Evolutionary conservation across 2,329 filamentous ascomycete genomes (phyloP), one percentile per base, ranked within the genome.

Genomic region (Aureobasidium sp.): DNA sequence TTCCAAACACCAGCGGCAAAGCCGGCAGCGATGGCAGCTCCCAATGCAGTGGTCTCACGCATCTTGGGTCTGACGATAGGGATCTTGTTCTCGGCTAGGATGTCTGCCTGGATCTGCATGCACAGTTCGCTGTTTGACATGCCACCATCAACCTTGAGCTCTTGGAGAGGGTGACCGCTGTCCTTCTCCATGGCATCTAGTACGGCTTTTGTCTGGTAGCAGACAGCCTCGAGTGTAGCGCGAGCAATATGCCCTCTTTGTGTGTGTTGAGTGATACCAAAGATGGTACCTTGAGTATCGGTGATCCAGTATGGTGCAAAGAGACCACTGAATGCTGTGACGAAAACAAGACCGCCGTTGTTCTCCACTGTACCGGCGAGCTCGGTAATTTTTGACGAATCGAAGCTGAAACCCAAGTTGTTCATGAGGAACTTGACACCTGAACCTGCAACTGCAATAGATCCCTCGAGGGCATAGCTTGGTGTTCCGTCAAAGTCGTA

Each of bases 241-340:
- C 91, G 87, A 48, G 90, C 91, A 68, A 96, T 90, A 73, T 96
- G 91, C 16, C 90, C 90, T 68, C 86, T 86, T 70, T 91, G 82
- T 0, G 91, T 96, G 76, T 91, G 88, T 68, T 92, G 68, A 34
- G 71, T 72, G 61, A 71, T 70, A 36, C 70, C 68, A 63, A 74
- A 92, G 61, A 94, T 85, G 5, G 91, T 96, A 63, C 91, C 91
- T 73, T 91, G 88, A 25, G 91, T 91, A 75, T 95, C 90, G 71
- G 96, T 91, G 64, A 96, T 93, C 91, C 91, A 96, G 75, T 96
- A 96, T 0, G 91, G 91, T 1, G 91, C 91, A 72, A 96, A 96
- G 3, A 96, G 81, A 59, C 91, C 91, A 73, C 88, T 91, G 72
- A 96, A 96, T 1, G 91, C 91, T 3, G 91, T 96, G 63, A 96